A percentile compares a stretch with the other conserved stretches of the same genome.
phyloP scores from a whole-genome alignment of 1,284 basidiomycete genomes.

The Pascua guehoae region DNA sequence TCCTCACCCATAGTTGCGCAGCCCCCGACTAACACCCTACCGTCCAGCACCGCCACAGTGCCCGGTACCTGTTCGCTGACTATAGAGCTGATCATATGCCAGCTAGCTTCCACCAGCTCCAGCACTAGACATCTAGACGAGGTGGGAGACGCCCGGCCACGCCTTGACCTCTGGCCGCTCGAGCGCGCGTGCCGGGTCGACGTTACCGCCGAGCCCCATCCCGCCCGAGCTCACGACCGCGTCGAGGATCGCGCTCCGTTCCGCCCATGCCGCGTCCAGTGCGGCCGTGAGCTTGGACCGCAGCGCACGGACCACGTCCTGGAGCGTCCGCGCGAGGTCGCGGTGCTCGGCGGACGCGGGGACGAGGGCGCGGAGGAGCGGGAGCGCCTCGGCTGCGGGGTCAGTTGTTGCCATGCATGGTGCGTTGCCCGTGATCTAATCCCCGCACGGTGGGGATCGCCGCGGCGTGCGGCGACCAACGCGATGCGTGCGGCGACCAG shows the following conservation, averaged over 20 bases:
- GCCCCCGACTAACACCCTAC: neutral
- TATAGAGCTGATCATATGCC: neutral
- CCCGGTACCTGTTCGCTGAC: neutral
- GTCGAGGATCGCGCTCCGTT: slow-evolving; percentile 31
- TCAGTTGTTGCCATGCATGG: neutral
- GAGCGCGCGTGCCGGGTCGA: slow-evolving; percentile 22
- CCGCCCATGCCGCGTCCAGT: slow-evolving; percentile 43
- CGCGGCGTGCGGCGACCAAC: neutral
- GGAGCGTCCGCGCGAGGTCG: slow-evolving; percentile 33
- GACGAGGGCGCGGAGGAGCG: slow-evolving; percentile 38
- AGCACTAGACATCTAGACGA: slow-evolving; percentile 10
- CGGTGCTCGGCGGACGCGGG: slow-evolving; percentile 33
- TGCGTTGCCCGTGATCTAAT: too few species aligned
- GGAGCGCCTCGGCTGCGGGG: slow-evolving; percentile 32
- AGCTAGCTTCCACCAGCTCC: neutral
- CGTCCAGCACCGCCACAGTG: too few species aligned
- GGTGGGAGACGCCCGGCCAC: slow-evolving; percentile 38
- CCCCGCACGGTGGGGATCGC: neutral
- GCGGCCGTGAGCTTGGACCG: slow-evolving; percentile 24
- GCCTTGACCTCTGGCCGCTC: slow-evolving; percentile 26
- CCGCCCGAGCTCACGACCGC: slow-evolving; percentile 34
- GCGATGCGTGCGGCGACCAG: too few species aligned
- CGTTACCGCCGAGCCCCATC: slow-evolving; percentile 32
- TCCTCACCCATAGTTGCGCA: neutral
- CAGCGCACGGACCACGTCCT: slow-evolving; percentile 31